Evolutionary conservation across 768 basidiomycete genomes (phyloP).

Genomic region (Trametes punicea): DNA sequence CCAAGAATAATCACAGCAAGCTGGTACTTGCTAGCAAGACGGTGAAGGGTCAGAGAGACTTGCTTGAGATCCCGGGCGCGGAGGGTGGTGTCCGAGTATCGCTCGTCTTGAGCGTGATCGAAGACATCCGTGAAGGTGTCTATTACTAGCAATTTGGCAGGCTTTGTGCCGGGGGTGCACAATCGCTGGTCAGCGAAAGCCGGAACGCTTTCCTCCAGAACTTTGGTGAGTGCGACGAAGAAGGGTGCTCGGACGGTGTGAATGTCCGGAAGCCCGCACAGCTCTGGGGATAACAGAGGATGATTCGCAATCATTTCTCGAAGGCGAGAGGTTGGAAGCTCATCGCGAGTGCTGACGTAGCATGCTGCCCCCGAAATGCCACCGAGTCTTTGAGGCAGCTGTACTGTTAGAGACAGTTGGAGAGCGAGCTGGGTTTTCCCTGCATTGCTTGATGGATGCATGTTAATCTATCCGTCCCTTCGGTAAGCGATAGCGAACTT

Average conservation of each 20-base stretch:
- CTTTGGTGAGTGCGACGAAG: constrained; percentile 49
- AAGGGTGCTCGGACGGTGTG: constrained; percentile 60
- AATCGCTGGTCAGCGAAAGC: constrained; percentile 40
- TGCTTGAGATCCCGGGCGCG: constrained; percentile 68
- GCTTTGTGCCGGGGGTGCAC: constrained; percentile 38
- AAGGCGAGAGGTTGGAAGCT: constrained; percentile 64
- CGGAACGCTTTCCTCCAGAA: constrained; percentile 55
- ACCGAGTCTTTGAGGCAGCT: constrained; percentile 55
- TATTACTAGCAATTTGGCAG: constrained; percentile 76
- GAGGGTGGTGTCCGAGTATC: constrained; percentile 60
- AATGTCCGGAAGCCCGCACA: constrained; percentile 52
- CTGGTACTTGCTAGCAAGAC: constrained; percentile 56
- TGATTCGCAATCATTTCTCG: constrained; percentile 59
- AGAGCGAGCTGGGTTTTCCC: constrained; percentile 94
- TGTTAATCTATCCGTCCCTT: neutral
- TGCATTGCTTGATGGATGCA: constrained; percentile 57
- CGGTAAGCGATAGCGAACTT: constrained; percentile 22
- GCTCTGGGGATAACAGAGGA: constrained; percentile 40
- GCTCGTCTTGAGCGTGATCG: constrained; percentile 57
- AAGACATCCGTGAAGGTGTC: constrained; percentile 90
- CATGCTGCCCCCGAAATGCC: constrained; percentile 68
- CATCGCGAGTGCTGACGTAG: constrained; percentile 73
- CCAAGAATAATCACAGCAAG: constrained; percentile 84
- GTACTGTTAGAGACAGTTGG: constrained; percentile 76
- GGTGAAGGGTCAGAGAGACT: constrained; percentile 68